Conservation (phyloP, 2,329 filamentous ascomycete species). For the Fusarium sp. region DNA sequence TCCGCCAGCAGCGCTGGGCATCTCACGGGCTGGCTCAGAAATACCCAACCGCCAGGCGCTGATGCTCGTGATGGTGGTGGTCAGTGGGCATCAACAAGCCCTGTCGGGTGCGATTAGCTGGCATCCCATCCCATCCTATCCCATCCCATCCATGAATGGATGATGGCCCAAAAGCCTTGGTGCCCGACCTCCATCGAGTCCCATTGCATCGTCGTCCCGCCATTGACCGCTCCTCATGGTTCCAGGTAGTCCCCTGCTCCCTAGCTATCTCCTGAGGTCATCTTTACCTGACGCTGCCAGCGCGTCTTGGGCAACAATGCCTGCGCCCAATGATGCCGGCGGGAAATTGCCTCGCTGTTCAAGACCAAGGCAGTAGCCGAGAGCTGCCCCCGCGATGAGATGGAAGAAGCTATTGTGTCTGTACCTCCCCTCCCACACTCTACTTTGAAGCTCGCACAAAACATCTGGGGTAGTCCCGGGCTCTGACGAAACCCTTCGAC, state of each 20-base stretch:
- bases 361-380: conserved; percentile 30
- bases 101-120: conserved; percentile 42
- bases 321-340: conserved; percentile 46
- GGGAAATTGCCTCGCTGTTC: conserved; percentile 32
- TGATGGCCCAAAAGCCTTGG: conserved; percentile 35
- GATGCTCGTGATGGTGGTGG: conserved; percentile 34
- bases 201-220: conserved; percentile 34
- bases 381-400: conserved; percentile 28
- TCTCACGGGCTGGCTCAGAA: background rate
- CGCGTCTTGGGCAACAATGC: conserved; percentile 49
- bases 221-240: conserved; percentile 49
- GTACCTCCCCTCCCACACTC: conserved; percentile 13
- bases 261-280: conserved; percentile 42
- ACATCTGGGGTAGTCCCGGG: conserved; percentile 45
- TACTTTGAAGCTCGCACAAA: conserved; percentile 20
- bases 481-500: conserved; percentile 24
- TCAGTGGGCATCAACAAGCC: conserved; percentile 44
- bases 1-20: conserved; percentile 1
- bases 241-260: conserved; percentile 49
- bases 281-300: conserved; percentile 44
- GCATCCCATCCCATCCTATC: conserved; percentile 9
- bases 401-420: conserved; percentile 9
- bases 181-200: conserved; percentile 41
- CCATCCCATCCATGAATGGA: background rate
- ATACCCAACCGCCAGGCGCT: conserved; percentile 27